Percentiles rank a stretch among this genome's conserved stretches.
Evolutionary conservation across 2,329 filamentous ascomycete genomes (phyloP).

Genomic region (Lithohypha guttulata): DNA sequence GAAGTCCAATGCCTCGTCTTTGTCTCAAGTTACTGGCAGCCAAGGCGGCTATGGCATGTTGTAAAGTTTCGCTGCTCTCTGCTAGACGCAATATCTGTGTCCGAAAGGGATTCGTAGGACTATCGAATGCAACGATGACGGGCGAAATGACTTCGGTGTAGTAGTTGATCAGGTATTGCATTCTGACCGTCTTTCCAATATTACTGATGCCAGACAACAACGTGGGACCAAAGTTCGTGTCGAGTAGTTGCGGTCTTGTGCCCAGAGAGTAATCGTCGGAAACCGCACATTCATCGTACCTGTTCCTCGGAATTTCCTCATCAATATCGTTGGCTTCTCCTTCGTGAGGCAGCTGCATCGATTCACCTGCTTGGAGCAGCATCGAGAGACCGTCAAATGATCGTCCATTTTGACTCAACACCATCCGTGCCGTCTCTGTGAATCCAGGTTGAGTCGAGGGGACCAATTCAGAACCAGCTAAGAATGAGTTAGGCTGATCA

Average conservation of each 20-base stretch:
- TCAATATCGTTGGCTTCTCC: conserved; percentile 22
- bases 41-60: conserved; percentile 82
- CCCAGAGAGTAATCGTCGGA: conserved; percentile 11
- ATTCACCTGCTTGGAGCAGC: conserved; percentile 1
- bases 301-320: conserved; percentile 11
- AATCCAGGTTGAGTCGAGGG: background rate
- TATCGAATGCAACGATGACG: conserved; percentile 83
- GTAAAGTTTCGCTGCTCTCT: conserved; percentile 66
- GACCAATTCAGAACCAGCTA: background rate
- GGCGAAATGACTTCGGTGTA: conserved; percentile 88
- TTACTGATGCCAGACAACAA: conserved; percentile 19
- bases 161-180: conserved; percentile 85
- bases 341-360: background rate
- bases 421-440: background rate
- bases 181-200: conserved; percentile 58
- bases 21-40: conserved; percentile 84
- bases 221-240: conserved; percentile 13
- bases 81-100: conserved; percentile 72
- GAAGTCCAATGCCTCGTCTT: conserved; percentile 49
- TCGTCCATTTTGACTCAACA: background rate
- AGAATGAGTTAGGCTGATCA: background rate
- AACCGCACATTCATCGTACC: conserved; percentile 11
- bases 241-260: conserved; percentile 9
- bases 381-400: background rate
- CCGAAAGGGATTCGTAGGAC: conserved; percentile 73